phyloP scores from a whole-genome alignment of 2,329 filamentous ascomycete genomes.

The Neophaeococcomyces mojaviensis region DNA sequence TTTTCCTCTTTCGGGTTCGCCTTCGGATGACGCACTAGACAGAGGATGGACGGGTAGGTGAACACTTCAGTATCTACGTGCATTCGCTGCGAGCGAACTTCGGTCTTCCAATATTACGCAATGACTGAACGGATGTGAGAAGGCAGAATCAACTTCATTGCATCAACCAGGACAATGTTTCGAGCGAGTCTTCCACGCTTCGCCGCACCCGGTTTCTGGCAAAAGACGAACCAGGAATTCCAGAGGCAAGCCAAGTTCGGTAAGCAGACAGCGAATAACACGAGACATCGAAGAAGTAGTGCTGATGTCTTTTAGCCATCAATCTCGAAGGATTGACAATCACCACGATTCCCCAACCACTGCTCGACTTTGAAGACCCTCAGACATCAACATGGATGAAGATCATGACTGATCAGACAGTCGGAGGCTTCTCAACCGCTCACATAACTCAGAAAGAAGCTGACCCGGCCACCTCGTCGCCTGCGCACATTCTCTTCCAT shows the following conservation, averaged over 20 bases:
- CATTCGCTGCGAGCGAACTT: no score
- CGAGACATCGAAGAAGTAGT: background rate
- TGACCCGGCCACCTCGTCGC: slow-evolving; percentile 33
- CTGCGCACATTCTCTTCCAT: slow-evolving; percentile 71
- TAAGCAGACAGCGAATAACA: slow-evolving; percentile 9
- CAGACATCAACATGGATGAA: slow-evolving; percentile 49
- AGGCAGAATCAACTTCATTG: no score
- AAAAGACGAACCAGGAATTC: slow-evolving; percentile 20
- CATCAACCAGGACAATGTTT: slow-evolving; percentile 19
- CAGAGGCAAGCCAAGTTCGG: slow-evolving; percentile 21
- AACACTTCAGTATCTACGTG: no score
- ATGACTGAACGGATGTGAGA: no score
- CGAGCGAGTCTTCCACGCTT: slow-evolving; percentile 15
- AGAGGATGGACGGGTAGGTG: no score
- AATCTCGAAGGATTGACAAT: slow-evolving; percentile 21
- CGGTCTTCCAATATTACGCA: no score
- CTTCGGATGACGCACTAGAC: no score
- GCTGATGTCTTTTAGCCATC: slow-evolving; percentile 15
- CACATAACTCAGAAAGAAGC: slow-evolving; percentile 59
- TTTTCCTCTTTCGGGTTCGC: no score
- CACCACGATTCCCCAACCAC: slow-evolving; percentile 16
- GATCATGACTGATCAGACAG: slow-evolving; percentile 76
- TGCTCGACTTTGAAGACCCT: slow-evolving; percentile 26
- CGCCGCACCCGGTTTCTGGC: slow-evolving; percentile 23
- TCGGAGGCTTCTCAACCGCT: slow-evolving; percentile 76